phyloP scores from a whole-genome alignment of 2,329 filamentous ascomycete genomes.

The Calcarisporium arbuscula region DNA sequence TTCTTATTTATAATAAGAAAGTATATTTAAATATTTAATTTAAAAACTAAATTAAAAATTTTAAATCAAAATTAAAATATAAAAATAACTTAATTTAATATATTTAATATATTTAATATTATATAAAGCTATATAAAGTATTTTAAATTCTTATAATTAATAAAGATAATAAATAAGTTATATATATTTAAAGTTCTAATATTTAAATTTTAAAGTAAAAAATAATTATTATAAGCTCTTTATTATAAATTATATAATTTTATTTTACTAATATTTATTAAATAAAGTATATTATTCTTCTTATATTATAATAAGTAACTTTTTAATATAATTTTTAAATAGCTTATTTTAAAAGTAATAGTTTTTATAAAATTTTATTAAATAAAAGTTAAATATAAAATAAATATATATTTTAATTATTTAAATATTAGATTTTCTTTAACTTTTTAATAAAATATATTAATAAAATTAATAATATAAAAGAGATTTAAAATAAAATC shows the following conservation, averaged over 20 bases:
- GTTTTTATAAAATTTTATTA: neutral
- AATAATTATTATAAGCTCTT: conserved; percentile 8
- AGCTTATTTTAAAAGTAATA: conserved; percentile 3
- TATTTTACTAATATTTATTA: conserved; percentile 4
- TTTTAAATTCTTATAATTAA: conserved; percentile 10
- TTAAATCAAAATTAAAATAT: no score
- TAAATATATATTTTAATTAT: neutral
- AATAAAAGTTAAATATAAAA: neutral
- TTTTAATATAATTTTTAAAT: neutral
- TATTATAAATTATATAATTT: conserved; percentile 11
- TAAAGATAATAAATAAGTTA: conserved; percentile 6
- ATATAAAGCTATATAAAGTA: conserved; percentile 8
- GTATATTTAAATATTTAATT: no score
- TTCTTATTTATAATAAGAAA: no score
- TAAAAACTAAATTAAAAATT: no score
- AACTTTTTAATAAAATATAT: conserved; percentile 4
- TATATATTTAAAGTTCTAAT: conserved; percentile 3
- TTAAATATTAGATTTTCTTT: no score
- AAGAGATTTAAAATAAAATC: conserved; percentile 8
- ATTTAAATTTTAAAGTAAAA: conserved; percentile 7
- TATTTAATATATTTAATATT: no score
- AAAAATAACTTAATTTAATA: no score
- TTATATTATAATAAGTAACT: conserved; percentile 3
- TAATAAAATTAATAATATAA: conserved; percentile 1
- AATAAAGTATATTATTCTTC: conserved; percentile 4